Conservation (phyloP, 257 asterid genomes). For the Leptodermis oblonga region DNA sequence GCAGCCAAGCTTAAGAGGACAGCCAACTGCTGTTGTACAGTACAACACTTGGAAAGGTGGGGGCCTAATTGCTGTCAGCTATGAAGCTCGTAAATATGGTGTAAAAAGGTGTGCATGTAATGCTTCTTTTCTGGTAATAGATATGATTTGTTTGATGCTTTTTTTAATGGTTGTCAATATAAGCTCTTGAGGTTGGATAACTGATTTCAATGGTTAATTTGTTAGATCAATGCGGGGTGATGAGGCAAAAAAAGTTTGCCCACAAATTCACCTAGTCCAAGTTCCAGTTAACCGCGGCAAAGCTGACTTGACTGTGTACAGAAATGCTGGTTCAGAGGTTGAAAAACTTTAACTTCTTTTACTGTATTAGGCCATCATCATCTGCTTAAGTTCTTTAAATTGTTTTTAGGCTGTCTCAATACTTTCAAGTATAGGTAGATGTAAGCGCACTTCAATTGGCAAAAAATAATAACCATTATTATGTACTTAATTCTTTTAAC, state of each 20-base stretch:
- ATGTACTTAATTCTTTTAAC: slow-evolving; percentile 15
- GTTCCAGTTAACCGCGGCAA: slow-evolving; percentile 96
- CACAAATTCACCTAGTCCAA: slow-evolving; percentile 87
- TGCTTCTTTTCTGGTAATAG: not conserved
- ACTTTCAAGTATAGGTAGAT: not conserved
- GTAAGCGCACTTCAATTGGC: not conserved
- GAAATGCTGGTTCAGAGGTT: slow-evolving; percentile 96
- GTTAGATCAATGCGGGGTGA: slow-evolving; percentile 91
- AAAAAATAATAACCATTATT: not conserved
- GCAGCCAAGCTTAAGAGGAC: slow-evolving; percentile 71
- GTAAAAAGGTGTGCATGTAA: slow-evolving; percentile 67
- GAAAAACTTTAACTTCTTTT: slow-evolving; percentile 9
- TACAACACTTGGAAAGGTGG: slow-evolving; percentile 97
- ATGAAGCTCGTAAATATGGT: slow-evolving; percentile 85
- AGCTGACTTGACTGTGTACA: slow-evolving; percentile 79
- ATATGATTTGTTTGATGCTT: not conserved
- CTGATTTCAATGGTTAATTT: not conserved
- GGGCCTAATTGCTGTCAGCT: slow-evolving; percentile 88
- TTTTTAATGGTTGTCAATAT: not conserved
- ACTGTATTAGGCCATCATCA: slow-evolving; percentile 1
- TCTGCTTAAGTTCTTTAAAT: not conserved
- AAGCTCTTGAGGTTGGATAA: not conserved
- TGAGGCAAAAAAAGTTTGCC: slow-evolving; percentile 87
- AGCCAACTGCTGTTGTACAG: slow-evolving; percentile 96
- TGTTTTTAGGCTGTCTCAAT: not conserved